Base-by-base conservation (phyloP, 2,329 filamentous ascomycete species). In the Pseudogymnoascus sp. region DNA sequence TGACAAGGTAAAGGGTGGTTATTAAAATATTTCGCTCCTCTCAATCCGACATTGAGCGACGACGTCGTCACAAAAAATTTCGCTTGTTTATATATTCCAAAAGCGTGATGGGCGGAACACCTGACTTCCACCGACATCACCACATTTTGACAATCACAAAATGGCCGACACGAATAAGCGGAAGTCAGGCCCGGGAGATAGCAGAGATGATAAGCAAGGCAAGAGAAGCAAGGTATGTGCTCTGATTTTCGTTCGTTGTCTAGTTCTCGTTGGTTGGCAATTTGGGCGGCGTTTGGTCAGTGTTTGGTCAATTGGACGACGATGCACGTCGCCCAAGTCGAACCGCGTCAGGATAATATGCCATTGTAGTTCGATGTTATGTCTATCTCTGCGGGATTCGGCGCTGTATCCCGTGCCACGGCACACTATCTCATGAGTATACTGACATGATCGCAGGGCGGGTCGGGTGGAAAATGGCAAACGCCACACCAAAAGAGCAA, bases 401-500 rank as follows among this genome's bases (percentile, higher is more conserved):
- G 10, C 4, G 12, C 33, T 53, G 4, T n/a, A 53, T 16, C 28
- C 35, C 40, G 12, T 56, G 60, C 12, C 6, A n/a, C 60, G 21
- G 60, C 37, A 21, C 42, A 56, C 16, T 14, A 62, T 33, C 23
- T 23, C 40, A 6, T 28, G 28, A 62, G 25, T 33, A 35, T 33
- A 63, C 50, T 63, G 42, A 65, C 31, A 7, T 38, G 37, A 37
- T 23, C 59, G 4, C 63, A 74, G 72, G 69, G 79, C 37, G 82
- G 83, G 63, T 80, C 77, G 63, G 75, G 75, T 64, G 83, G 83
- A 10, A 83, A 79, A 71, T 88, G 85, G 85, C 80, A 82, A 70
- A 87, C 84, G 25, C 77, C 84, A 12, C 80, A 84, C 65, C 83
- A 86, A 53, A 78, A 80, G 69, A 75, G 76, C 35, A 85, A 81